Base-by-base conservation (phyloP, 2,329 filamentous ascomycete genomes). In the Colletotrichum trifolii region DNA sequence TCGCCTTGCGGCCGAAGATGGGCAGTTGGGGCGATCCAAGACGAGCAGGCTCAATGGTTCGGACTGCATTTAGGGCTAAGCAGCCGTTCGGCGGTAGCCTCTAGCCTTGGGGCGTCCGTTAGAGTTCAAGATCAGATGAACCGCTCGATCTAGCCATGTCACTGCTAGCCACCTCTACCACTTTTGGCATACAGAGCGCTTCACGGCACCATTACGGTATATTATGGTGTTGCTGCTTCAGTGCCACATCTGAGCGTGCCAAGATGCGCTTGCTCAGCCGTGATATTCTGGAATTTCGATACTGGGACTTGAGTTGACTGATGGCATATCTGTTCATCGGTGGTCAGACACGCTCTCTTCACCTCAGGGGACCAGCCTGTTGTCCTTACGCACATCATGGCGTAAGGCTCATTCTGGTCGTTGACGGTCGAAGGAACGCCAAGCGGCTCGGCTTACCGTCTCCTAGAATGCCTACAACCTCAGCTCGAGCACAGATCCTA, bases 231-330 rank as follows among this genome's bases (percentile, higher is more conserved):
- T 53, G n/a, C 34, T 12, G 61, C 15, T 11, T 35, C 49, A 35
- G 56, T 60, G 38, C 42, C 61, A 55, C 56, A 47, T 47, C 56
- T 48, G 45, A 65, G 62, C 62, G 57, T 15, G 8, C 12, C n/a
- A n/a, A 48, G 17, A 13, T 5, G 39, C 34, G 11, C n/a, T 10
- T 10, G 38, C 25, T 25, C 25, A 25, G 25, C 25, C 25, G 25
- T 25, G 25, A 25, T 25, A 5, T 25, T 25, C 25, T 5, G 25
- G 25, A 25, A 25, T 25, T 25, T 5, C 25, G 25, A 25, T 25
- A 5, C 25, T 25, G 25, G 25, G 25, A 25, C 25, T 25, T 25
- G 25, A 25, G 25, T 4, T 25, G 25, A 25, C 25, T 25, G 25
- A 25, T 25, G 25, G 25, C 25, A 5, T 25, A 4, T 25, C 25